Evolutionary conservation across 805 yeast genomes (phyloP), one percentile per base, ranked within the genome.

Genomic region (Pichia membranifaciens): DNA sequence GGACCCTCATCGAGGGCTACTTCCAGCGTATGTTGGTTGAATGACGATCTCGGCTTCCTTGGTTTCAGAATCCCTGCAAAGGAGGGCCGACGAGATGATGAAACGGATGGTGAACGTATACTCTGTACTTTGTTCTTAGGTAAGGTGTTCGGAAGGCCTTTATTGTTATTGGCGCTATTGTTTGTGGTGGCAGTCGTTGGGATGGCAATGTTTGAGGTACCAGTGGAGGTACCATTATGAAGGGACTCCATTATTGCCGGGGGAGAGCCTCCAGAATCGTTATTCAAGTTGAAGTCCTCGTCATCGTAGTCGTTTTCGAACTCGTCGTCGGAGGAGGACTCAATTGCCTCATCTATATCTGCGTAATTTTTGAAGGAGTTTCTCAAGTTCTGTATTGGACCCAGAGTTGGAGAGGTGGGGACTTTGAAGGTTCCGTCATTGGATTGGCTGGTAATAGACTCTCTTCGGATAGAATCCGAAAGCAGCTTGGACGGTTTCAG

Each of bases 381-480:
- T 49, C 69, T 52, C n/a, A 66, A 42, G 42, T 47, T 58, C 44
- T 58, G 65, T 21, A 65, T 43, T 13, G 68, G 64, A 16, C 52
- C 60, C 55, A 50, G 49, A 20, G 55, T 51, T 4, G 72, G 72
- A 18, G 71, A 68, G 1, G 48, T 40, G 15, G 83, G 83, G 13
- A 77, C 58, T 49, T 67, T 72, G 21, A 73, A 55, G 52, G 67
- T 68, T 45, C 69, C 59, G 54, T 73, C 78, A 16, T 68, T 60
- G 35, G 62, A 61, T 25, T 70, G 61, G 55, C 69, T 72, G 18
- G 81, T 73, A 33, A 78, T 78, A 13, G 79, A 74, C 56, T 75
- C 80, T 51, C 83, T 65, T 54, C 82, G 62, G 3, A n/a, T 12
- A 25, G 41, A 36, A 29, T 28, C 15, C 13, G 44, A 35, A 20